A percentile compares a stretch with the other conserved stretches of the same genome.
Evolutionary conservation across 768 basidiomycete species (phyloP).

Genomic region (Rubroboletus pulcherrimus): DNA sequence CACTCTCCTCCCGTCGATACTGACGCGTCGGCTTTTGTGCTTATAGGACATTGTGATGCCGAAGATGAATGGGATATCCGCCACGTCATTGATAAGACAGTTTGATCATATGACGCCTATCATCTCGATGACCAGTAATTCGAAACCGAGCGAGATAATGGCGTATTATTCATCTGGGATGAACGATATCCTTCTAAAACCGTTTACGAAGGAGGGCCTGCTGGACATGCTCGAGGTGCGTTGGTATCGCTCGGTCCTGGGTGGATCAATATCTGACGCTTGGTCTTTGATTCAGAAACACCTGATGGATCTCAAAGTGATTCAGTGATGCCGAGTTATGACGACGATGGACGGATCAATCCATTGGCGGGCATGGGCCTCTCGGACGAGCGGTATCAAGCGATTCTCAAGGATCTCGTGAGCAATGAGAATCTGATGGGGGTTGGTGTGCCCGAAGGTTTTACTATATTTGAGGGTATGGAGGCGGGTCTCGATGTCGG

Average conservation of each 20-base stretch:
- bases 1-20: background rate
- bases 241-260: background rate
- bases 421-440: conserved; percentile 57
- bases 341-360: conserved; percentile 60
- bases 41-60: conserved; percentile 92
- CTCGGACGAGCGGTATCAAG: conserved; percentile 81
- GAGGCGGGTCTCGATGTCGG: conserved; percentile 13
- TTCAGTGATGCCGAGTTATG: conserved; percentile 46
- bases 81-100: conserved; percentile 89
- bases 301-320: conserved; percentile 79
- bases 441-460: conserved; percentile 32
- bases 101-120: conserved; percentile 96
- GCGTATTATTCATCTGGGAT: conserved; percentile 73
- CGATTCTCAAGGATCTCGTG: conserved; percentile 72
- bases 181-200: conserved; percentile 96
- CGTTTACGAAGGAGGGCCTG: conserved; percentile 92
- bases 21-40: background rate
- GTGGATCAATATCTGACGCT: background rate
- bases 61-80: conserved; percentile 81
- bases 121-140: conserved; percentile 97
- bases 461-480: conserved; percentile 17
- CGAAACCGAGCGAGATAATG: conserved; percentile 89
- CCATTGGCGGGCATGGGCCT: conserved; percentile 86
- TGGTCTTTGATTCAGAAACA: conserved; percentile 56
- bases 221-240: conserved; percentile 87